A percentile compares a stretch with the other conserved stretches of the same genome.
Conservation (phyloP, 2,329 filamentous ascomycete species). For the Xenosphaeropsis pyriputrescens region DNA sequence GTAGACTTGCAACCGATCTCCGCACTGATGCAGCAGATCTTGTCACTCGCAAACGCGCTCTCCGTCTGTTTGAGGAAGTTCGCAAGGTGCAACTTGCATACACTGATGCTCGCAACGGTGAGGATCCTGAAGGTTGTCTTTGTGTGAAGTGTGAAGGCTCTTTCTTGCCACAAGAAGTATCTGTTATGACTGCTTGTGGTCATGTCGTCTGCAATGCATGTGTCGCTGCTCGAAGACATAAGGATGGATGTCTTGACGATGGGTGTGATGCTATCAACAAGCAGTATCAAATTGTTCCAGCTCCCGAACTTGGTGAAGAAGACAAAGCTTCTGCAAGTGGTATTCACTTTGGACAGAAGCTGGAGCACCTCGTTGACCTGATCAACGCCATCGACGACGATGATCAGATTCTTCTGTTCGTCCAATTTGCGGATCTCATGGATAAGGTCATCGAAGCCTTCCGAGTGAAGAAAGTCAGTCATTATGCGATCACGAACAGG, state of each 20-base stretch:
- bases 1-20: constrained; percentile 11
- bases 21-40: constrained; percentile 16
- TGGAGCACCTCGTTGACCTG: constrained; percentile 28
- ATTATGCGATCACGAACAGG: constrained; percentile 21
- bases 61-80: constrained; percentile 18
- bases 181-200: constrained; percentile 31
- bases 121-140: not conserved
- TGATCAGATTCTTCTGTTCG: constrained; percentile 40
- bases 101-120: not conserved
- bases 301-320: constrained; percentile 19
- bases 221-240: constrained; percentile 8
- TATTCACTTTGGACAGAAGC: constrained; percentile 27
- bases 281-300: constrained; percentile 24
- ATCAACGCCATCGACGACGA: constrained; percentile 21
- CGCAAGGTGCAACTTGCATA: constrained; percentile 14
- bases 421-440: constrained; percentile 32
- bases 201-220: constrained; percentile 32
- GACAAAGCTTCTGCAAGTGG: constrained; percentile 9
- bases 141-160: constrained; percentile 20
- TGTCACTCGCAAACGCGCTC: constrained; percentile 17
- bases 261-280: constrained; percentile 24
- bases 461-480: constrained; percentile 13
- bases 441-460: constrained; percentile 20
- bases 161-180: constrained; percentile 16
- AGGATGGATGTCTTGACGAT: constrained; percentile 21